phyloP scores from a whole-genome alignment of 768 basidiomycete species.

The Lactarius vividus region DNA sequence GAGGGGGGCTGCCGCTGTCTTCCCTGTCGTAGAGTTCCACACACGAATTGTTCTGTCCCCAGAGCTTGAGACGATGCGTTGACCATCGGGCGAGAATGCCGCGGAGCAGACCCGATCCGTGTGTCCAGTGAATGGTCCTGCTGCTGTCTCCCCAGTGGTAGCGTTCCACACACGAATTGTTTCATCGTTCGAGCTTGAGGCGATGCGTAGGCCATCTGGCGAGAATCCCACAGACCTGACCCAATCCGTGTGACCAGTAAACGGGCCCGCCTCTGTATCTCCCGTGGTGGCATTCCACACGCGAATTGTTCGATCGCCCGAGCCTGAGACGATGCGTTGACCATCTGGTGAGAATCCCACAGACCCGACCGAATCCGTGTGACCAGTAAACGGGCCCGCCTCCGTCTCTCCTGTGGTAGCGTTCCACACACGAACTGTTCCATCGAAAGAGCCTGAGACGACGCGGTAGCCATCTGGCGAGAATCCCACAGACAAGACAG shows the following conservation, averaged over 20 bases:
- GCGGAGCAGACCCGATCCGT: background rate
- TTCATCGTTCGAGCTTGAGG: slow-evolving; percentile 28
- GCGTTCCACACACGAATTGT: too few relatives aligned
- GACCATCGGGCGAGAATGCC: too few relatives aligned
- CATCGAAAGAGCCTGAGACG: too few relatives aligned
- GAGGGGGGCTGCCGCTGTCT: too few relatives aligned
- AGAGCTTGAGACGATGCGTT: too few relatives aligned
- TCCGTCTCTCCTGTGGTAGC: background rate
- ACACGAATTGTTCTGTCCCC: too few relatives aligned
- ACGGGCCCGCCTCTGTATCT: background rate
- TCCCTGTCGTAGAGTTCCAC: too few relatives aligned
- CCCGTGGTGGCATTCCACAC: background rate
- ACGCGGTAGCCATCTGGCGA: background rate
- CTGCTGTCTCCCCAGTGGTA: too few relatives aligned
- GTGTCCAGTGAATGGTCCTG: background rate
- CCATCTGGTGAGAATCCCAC: background rate
- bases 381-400: too few relatives aligned
- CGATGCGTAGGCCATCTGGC: slow-evolving; percentile 29
- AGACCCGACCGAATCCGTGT: too few relatives aligned
- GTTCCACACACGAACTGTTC: background rate
- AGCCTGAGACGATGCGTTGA: background rate
- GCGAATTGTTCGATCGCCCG: background rate
- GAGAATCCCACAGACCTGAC: slow-evolving; percentile 13
- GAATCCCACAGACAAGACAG: too few relatives aligned
- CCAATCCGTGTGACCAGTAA: background rate